These are phyloP conservation scores for Oryza meyeriana DNA, from an alignment of 176 grass and related monocot species.

Conservation along the genomic window DNA sequence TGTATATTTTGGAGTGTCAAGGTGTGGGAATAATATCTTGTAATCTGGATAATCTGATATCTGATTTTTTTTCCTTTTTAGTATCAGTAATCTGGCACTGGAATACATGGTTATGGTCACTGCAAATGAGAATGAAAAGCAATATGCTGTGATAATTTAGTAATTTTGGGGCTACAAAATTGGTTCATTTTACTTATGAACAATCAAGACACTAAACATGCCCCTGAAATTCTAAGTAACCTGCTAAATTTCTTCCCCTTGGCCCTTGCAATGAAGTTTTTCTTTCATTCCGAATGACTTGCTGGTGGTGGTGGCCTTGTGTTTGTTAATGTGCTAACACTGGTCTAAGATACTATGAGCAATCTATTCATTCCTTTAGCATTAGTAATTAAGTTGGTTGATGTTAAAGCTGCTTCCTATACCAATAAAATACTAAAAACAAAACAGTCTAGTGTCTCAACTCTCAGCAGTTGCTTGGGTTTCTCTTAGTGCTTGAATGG, in stretches of 20 bases:
- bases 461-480: slow-evolving; percentile 5
- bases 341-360: neutral
- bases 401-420: neutral
- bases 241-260: neutral
- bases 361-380: neutral
- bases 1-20: neutral
- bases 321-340: neutral
- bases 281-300: neutral
- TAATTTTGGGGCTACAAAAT: neutral
- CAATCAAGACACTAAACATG: neutral
- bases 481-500: neutral
- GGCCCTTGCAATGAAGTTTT: neutral
- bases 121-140: neutral
- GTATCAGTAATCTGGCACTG: slow-evolving; percentile 8
- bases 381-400: neutral
- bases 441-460: neutral
- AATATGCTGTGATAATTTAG: slow-evolving; percentile 8
- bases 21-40: neutral
- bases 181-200: neutral
- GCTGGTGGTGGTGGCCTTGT: neutral
- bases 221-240: neutral
- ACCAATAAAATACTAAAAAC: slow-evolving; percentile 6
- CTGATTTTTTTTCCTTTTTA: neutral
- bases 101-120: slow-evolving; percentile 5
- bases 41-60: neutral